Conservation (phyloP, 163 green algal species). For the Trebouxia gelatinosa region DNA sequence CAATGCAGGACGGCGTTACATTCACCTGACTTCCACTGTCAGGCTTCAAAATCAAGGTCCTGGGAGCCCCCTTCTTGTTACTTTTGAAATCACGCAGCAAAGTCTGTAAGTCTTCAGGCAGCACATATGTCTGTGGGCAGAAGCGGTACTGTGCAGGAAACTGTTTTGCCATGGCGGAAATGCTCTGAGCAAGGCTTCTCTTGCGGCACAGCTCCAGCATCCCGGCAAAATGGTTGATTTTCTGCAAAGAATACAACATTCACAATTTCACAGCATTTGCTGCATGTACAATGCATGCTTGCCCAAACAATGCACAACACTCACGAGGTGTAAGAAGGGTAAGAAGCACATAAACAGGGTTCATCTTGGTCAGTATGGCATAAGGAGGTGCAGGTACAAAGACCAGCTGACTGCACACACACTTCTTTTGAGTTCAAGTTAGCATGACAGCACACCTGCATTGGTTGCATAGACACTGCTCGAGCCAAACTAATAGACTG, state of each 20-base stretch:
- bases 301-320: no score
- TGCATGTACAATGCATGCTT: no score
- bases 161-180: slow-evolving; percentile 46
- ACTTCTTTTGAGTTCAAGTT: no score
- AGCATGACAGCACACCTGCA: slow-evolving; percentile 60
- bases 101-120: slow-evolving; percentile 45
- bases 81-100: slow-evolving; percentile 54
- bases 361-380: no score
- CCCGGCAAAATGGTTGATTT: slow-evolving; percentile 82
- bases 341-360: no score
- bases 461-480: slow-evolving; percentile 60
- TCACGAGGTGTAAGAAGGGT: no score
- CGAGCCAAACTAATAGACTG: slow-evolving; percentile 65
- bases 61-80: slow-evolving; percentile 47
- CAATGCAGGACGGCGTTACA: no score
- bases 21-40: slow-evolving; percentile 66
- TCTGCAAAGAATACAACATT: no score
- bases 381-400: no score
- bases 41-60: slow-evolving; percentile 79
- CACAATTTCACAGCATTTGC: no score
- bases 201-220: slow-evolving; percentile 86
- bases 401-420: no score
- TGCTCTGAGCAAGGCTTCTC: slow-evolving; percentile 63
- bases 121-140: slow-evolving; percentile 59
- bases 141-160: slow-evolving; percentile 64